These are phyloP conservation scores for Pichia occidentalis DNA, from an alignment of 805 yeast genomes.

Conservation along the genomic window DNA sequence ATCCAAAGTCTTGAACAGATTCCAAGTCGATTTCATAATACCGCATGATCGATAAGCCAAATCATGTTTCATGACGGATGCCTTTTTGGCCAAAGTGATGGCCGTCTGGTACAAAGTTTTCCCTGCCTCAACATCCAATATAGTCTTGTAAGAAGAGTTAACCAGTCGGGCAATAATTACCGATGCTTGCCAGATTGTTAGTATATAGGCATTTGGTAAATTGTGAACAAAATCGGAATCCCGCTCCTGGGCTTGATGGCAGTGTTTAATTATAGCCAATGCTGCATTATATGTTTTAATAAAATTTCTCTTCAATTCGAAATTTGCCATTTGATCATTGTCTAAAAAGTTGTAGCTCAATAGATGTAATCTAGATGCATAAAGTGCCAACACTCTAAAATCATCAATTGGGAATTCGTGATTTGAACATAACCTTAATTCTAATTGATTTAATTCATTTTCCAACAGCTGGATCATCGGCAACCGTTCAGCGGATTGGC, in stretches of 20 bases:
- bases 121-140: slow-evolving; percentile 67
- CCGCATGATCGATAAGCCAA: slow-evolving; percentile 90
- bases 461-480: slow-evolving; percentile 68
- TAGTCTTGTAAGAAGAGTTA: slow-evolving; percentile 64
- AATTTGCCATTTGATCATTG: slow-evolving; percentile 37
- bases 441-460: slow-evolving; percentile 71
- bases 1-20: slow-evolving; percentile 62
- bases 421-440: slow-evolving; percentile 41
- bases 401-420: slow-evolving; percentile 48
- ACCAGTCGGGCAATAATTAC: slow-evolving; percentile 73
- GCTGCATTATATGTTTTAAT: slow-evolving; percentile 79
- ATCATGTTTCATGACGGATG: slow-evolving; percentile 85
- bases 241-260: slow-evolving; percentile 50
- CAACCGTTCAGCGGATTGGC: slow-evolving; percentile 61
- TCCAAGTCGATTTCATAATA: slow-evolving; percentile 93
- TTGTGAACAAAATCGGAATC: slow-evolving; percentile 63
- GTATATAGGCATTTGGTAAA: slow-evolving; percentile 75
- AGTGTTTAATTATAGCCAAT: slow-evolving; percentile 60
- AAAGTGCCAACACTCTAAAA: slow-evolving; percentile 58
- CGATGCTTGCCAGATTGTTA: slow-evolving; percentile 88
- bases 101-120: slow-evolving; percentile 62
- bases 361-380: slow-evolving; percentile 75
- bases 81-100: slow-evolving; percentile 60
- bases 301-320: slow-evolving; percentile 67
- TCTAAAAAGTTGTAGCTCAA: slow-evolving; percentile 78